Evolutionary conservation across 768 basidiomycete species (phyloP), one percentile per base, ranked within the genome.

Genomic region (Coprinopsis cinerea): DNA sequence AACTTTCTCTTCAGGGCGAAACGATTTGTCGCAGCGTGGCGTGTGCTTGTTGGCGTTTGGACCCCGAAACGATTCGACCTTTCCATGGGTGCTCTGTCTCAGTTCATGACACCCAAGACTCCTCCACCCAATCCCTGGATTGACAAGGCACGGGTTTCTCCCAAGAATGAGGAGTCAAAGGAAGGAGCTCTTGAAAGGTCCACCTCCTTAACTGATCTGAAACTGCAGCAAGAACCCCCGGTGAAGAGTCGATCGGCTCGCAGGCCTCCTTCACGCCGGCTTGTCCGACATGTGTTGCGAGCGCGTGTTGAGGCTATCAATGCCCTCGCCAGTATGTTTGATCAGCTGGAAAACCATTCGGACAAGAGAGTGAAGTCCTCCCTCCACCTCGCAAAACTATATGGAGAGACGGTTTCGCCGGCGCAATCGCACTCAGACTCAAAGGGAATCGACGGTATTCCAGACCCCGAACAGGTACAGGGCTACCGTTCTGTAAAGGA

Each of bases 41-140:
- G 92, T 47, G 83, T 96, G n/a, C 78, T 99, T 13, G 79, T 97
- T 55, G 96, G 94, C 5, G 82, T 98, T 11, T 98, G 96, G 96
- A 77, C 78, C 0, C 93, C 94, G 4, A 83, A 79, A 62, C 72
- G 69, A 39, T 90, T 85, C 83, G 94, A 96, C 55, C 71, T 94
- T 37, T 79, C 89, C 3, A 64, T 88, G 22, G 61, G 78, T n/a
- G 81, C 86, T 2, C 75, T 95, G 44, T 73, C 82, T 13, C 82
- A 78, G 49, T 91, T 89, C 62, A 88, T 78, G 6, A 79, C 76
- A 14, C 86, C 88, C 2, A 65, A 65, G 15, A 69, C 72, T 10
- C 88, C 88, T 1, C 77, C 83, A 5, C 78, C 79, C 57, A 91
- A 75, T 56, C 79, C 78, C 1, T 92, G 86, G 87, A 67, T 91